These are phyloP conservation scores for Hanseniaspora singularis DNA, from an alignment of 805 yeast species.

Conservation along the genomic window DNA sequence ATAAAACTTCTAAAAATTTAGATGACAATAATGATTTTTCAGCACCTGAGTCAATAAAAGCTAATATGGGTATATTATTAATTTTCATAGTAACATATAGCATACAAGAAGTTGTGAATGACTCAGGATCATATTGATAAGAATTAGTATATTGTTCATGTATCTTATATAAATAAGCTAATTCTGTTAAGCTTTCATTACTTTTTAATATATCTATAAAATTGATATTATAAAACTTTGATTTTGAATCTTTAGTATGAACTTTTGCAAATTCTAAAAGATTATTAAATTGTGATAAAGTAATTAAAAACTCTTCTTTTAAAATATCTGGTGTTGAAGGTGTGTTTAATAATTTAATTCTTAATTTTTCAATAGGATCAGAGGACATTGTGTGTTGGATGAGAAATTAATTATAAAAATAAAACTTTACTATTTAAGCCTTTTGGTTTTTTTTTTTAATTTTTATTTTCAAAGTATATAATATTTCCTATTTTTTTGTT, in stretches of 20 bases:
- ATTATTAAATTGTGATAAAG: conserved; percentile 1
- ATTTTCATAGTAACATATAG: conserved; percentile 66
- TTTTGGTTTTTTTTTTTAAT: too few relatives aligned
- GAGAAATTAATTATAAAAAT: not conserved
- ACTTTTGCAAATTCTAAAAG: conserved; percentile 15
- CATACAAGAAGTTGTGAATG: conserved; percentile 74
- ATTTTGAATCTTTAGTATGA: conserved; percentile 5
- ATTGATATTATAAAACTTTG: conserved; percentile 2
- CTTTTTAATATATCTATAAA: conserved; percentile 12
- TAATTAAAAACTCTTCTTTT: conserved; percentile 12
- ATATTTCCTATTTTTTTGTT: too few relatives aligned
- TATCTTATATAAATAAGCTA: conserved; percentile 47
- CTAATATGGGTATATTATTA: conserved; percentile 71
- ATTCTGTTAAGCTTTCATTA: conserved; percentile 4
- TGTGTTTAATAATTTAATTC: conserved; percentile 10
- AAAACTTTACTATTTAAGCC: not conserved
- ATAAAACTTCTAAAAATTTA: conserved; percentile 58
- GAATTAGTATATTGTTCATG: conserved; percentile 74
- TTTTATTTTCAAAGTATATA: too few relatives aligned
- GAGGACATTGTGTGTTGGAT: too few relatives aligned
- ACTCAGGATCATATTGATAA: conserved; percentile 78
- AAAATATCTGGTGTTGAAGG: conserved; percentile 11
- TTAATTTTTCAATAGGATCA: conserved; percentile 14
- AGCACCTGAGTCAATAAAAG: conserved; percentile 95
- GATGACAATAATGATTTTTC: conserved; percentile 79